Conservation (phyloP, 306 rosid genomes). For the Bauhinia variegata region DNA sequence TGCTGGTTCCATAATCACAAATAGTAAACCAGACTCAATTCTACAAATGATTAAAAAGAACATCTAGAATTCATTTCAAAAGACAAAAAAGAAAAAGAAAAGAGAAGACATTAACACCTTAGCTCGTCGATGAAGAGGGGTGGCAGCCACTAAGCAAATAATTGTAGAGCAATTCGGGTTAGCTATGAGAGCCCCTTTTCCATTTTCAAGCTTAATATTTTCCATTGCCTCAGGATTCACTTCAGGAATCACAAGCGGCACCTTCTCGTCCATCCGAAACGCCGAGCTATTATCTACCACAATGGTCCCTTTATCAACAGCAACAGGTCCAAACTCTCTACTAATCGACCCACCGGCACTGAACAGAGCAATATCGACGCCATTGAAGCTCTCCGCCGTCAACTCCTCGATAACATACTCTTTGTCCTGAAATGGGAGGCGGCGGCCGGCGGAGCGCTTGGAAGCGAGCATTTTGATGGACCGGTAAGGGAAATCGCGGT, state of each 20-base stretch:
- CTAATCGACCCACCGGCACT: conserved; percentile 98
- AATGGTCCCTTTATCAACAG: conserved; percentile 72
- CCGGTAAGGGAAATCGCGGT: conserved; percentile 89
- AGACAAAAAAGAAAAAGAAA: background rate
- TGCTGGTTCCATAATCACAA: background rate
- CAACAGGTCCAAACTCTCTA: conserved; percentile 77
- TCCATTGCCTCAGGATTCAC: conserved; percentile 94
- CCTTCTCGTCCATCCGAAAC: conserved; percentile 80
- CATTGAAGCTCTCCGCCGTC: conserved; percentile 76
- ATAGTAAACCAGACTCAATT: background rate
- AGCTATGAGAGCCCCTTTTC: conserved; percentile 86
- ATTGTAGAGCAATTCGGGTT: conserved; percentile 99
- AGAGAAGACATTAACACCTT: conserved; percentile 51
- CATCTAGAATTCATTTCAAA: background rate
- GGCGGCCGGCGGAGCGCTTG: conserved; percentile 83
- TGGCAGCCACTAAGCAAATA: conserved; percentile 92
- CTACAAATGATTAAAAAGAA: background rate
- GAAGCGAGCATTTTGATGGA: conserved; percentile 98
- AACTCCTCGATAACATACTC: conserved; percentile 82
- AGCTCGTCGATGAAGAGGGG: conserved; percentile 90
- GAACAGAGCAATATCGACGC: conserved; percentile 88
- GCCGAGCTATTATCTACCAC: conserved; percentile 97
- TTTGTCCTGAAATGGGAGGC: conserved; percentile 52
- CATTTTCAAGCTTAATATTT: conserved; percentile 65
- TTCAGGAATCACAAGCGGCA: conserved; percentile 90